Evolutionary conservation across 208 protist genomes (phyloP), one percentile per base, ranked within the genome.

Genomic region (Leishmania major): DNA sequence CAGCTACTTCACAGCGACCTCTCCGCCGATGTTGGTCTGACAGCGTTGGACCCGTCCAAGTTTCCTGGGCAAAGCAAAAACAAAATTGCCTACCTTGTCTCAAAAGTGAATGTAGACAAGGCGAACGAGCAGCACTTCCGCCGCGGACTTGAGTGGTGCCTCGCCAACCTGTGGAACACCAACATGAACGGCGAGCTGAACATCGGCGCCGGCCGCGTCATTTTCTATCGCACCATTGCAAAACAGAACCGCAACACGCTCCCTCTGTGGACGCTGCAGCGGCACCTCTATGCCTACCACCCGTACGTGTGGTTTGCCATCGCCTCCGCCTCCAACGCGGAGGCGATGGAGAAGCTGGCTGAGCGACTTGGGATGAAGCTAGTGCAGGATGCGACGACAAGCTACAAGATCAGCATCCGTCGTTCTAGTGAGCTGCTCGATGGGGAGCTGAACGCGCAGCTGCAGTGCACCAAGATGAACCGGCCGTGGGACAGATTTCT

Each of bases 81-180:
- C 47, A 84, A 71, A 15, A 49, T 77, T 7, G 94, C 87, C 15
- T 92, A 91, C 80, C 83, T 90, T 15, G 86, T 94, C 19, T 75
- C 81, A 17, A 86, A 90, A 62, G 91, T 93, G 5, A 79, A 85
- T 35, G 87, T 89, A 11, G 87, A 93, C 81, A 89, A 93, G 53
- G 91, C 92, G 25, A 98, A 98, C 80, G 85, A 91, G 80, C 71
- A 88, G 59, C 92, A 92, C 77, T 98, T 98, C 75, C 88, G 88
- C 11, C 82, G 87, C 22, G 92, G 89, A 10, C 91, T 96, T 75
- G 89, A 94, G 85, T 98, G 95, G 94, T 96, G 89, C 55, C 75
- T 98, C 49, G 82, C 94, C 70, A 98, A 98, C 80, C 82, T 93
- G 79, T 98, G 95, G 94, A 97, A 98, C 83, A 92, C 96, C 82